Evolutionary conservation across 225 moss, liverwort and hornwort species (phyloP), one percentile per base, ranked within the genome.

Genomic region (Climacium dendroides): DNA sequence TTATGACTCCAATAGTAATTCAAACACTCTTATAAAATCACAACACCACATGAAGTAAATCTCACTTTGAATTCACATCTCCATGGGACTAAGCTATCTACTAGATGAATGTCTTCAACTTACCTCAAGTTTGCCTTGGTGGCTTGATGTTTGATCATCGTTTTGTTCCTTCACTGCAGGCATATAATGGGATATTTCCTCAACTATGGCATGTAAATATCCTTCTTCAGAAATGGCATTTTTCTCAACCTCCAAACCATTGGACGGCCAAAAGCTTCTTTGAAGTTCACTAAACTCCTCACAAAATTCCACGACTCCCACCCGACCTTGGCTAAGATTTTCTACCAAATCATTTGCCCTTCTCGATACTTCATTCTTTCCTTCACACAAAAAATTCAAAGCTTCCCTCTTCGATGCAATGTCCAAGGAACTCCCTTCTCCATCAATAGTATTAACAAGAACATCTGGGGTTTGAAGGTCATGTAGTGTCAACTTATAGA

Each of bases 371-470:
- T 32, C 7, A 4, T 32, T 32, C 20, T 74, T 74, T 50, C 6
- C 11, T 11, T 50, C 32, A 11, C 2, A 0, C 11, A 73, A 18
- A 47, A 73, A 73, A 6, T 30, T 18, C 47, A 73, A 47, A 18
- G 18, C 18, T 73, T 11, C 29, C 47, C 0, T 41, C 15, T 15
- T 4, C 1, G 0, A 26, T 24, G 24, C 13, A 39, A 1, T 24
- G 23, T 39, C 39, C 4, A 37, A 22, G 12, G n/a, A 66, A n/a
- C 1, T 70, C 3, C 25, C 3, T 71, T 5, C 6, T 72, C 2
- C 47, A 73, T 6, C 72, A 11, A 47, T 6, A 30, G 2, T 19
- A 2, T 11, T 30, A 73, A 6, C 0, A 19, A 0, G 0, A 13
- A 2, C 0, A 73, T 6, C 18, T 47, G 20, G 2, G 0, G 19